Evolutionary conservation across 1,284 basidiomycete genomes (phyloP), one percentile per base, ranked within the genome.

Genomic region (Anthracocystis setariae): DNA sequence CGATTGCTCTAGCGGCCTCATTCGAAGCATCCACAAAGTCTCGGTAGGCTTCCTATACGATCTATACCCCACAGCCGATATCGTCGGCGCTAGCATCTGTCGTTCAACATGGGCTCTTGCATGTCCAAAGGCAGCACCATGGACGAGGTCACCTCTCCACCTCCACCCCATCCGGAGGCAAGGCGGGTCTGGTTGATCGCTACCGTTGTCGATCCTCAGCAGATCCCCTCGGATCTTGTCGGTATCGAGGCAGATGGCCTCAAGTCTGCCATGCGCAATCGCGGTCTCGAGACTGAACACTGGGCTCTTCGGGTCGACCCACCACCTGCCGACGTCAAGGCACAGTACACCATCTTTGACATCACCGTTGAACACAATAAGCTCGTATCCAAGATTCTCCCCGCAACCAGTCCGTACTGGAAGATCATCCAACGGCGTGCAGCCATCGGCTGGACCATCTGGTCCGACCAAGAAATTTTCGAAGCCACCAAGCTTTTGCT

Each of bases 91-190:
- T n/a, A 13, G 24, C 23, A 23, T 32, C 18, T 33, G 15, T 42
- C 37, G 17, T 25, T 29, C 43, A 65, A 27, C 8, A 78, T 78
- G 76, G 76, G 76, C 8, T 65, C 61, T 23, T 78, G 75, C 66
- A 67, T 72, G 64, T 76, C 73, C 9, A 64, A 74, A 39, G 55
- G 46, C 23, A 40, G 47, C 17, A 43, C 33, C 17, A 58, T 33
- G 5, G 61, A 65, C 13, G 32, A 46, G 39, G 49, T 45, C 49
- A 44, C 50, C 17, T 50, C 65, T 3, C 21, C 49, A 1, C 54
- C 65, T 5, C 21, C 49, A 1, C 65, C 66, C 44, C 71, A 73
- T 23, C 62, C 66, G 2, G 33, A 65, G 27, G 65, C 66, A 29
- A 51, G 71, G 24, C 57, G 59, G 8, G 27, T 73, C 20, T 70